Evolutionary conservation across 352 stramenopile species (phyloP).

Genomic region (Labyrinthula sp.): DNA sequence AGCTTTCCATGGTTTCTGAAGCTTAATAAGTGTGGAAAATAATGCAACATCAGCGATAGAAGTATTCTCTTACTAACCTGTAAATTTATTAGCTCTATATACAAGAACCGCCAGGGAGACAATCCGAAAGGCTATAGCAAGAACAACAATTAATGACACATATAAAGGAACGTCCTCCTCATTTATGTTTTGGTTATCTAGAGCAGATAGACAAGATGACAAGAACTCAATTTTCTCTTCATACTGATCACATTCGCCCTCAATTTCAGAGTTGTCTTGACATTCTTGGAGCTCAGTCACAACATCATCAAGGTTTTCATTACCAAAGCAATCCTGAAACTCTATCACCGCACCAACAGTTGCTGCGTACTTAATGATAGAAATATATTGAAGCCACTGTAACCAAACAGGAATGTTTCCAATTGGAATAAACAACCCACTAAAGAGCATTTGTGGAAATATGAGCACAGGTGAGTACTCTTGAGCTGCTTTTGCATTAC

Average conservation of each 20-base stretch:
- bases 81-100: slow-evolving; percentile 19
- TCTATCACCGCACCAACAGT: slow-evolving; percentile 34
- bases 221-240: no score
- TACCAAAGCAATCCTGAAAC: slow-evolving; percentile 27
- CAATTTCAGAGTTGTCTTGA: no score
- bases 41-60: no score
- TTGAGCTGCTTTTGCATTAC: slow-evolving; percentile 39
- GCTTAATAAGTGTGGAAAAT: no score
- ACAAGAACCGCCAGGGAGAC: slow-evolving; percentile 9
- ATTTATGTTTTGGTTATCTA: slow-evolving; percentile 30
- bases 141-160: slow-evolving; percentile 27
- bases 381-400: slow-evolving; percentile 44
- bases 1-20: no score
- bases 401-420: slow-evolving; percentile 34
- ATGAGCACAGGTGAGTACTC: slow-evolving; percentile 45
- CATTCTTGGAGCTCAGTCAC: no score
- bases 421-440: slow-evolving; percentile 39
- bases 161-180: slow-evolving; percentile 26
- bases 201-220: slow-evolving; percentile 16
- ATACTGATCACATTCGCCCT: no score
- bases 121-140: slow-evolving; percentile 25
- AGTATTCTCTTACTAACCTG: no score
- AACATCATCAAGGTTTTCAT: background rate
- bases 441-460: slow-evolving; percentile 50
- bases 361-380: slow-evolving; percentile 39